Conservation (phyloP, 1,139 yeast species). For the Geotrichum carabidarum region DNA sequence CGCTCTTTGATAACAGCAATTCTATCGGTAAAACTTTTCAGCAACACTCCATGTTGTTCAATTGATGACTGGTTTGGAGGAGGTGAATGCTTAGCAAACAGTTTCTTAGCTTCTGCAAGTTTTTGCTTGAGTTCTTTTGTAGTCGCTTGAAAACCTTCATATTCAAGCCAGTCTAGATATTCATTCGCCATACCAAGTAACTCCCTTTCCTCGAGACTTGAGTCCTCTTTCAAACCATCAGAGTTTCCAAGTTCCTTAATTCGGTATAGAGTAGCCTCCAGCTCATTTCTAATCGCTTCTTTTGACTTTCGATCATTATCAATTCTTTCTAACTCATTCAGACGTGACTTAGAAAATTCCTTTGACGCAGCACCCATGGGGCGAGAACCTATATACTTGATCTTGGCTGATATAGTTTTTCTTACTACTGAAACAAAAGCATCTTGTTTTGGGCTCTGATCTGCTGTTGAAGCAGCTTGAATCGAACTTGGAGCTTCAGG, state of each 20-base stretch:
- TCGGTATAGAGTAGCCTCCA: conserved; percentile 36
- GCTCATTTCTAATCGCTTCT: conserved; percentile 35
- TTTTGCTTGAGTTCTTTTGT: conserved; percentile 41
- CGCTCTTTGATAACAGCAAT: conserved; percentile 23
- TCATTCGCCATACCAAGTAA: conserved; percentile 1
- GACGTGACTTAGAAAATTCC: conserved; percentile 28
- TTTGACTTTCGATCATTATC: conserved; percentile 33
- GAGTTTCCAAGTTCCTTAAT: conserved; percentile 21
- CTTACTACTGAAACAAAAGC: neutral
- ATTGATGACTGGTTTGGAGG: neutral
- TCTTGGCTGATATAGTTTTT: conserved; percentile 16
- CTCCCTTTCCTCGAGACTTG: conserved; percentile 1
- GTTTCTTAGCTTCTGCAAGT: conserved; percentile 32
- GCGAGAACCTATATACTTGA: conserved; percentile 27
- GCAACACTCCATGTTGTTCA: neutral
- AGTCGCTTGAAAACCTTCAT: conserved; percentile 56
- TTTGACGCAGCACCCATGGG: conserved; percentile 35
- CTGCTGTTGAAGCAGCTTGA: neutral
- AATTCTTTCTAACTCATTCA: conserved; percentile 28
- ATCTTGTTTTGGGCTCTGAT: neutral
- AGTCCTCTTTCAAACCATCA: neutral
- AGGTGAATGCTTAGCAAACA: conserved; percentile 1
- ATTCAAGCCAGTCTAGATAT: conserved; percentile 66
- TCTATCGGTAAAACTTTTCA: neutral
- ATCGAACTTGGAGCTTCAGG: conserved; percentile 2